Evolutionary conservation across 2,329 filamentous ascomycete species (phyloP).

Genomic region (Colletotrichum limetticola): DNA sequence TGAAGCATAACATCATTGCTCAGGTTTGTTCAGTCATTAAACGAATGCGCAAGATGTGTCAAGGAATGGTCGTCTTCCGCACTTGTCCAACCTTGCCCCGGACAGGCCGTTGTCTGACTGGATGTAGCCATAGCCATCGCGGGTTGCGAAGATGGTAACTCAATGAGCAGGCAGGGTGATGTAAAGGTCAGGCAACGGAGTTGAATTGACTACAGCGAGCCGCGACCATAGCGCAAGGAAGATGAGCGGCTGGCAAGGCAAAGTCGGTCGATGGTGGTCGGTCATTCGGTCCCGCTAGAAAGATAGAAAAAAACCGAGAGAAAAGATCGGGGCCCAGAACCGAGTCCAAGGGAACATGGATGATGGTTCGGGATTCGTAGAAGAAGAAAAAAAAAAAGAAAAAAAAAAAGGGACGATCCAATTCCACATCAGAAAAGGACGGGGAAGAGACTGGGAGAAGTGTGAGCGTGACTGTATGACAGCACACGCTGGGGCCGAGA

Average conservation of each 20-base stretch:
- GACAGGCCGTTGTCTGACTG: constrained; percentile 22
- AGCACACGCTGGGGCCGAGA: constrained; percentile 13
- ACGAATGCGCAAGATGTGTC: constrained; percentile 23
- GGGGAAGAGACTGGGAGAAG: background rate
- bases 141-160: background rate
- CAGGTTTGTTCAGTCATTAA: constrained; percentile 12
- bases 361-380: background rate
- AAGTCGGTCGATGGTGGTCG: background rate
- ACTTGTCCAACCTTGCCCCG: background rate
- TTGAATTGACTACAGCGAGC: background rate
- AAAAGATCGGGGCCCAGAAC: background rate
- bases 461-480: background rate
- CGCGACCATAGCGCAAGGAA: background rate
- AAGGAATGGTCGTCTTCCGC: constrained; percentile 26
- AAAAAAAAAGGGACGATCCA: background rate
- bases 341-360: constrained; percentile 6
- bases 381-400: background rate
- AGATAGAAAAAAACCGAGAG: background rate
- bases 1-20: constrained; percentile 27
- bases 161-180: background rate
- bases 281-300: background rate
- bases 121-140: constrained; percentile 1
- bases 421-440: background rate
- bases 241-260: constrained; percentile 5
- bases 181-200: background rate